Conservation (phyloP, 108 stramenopile species). For the Conticribra guillardii region DNA sequence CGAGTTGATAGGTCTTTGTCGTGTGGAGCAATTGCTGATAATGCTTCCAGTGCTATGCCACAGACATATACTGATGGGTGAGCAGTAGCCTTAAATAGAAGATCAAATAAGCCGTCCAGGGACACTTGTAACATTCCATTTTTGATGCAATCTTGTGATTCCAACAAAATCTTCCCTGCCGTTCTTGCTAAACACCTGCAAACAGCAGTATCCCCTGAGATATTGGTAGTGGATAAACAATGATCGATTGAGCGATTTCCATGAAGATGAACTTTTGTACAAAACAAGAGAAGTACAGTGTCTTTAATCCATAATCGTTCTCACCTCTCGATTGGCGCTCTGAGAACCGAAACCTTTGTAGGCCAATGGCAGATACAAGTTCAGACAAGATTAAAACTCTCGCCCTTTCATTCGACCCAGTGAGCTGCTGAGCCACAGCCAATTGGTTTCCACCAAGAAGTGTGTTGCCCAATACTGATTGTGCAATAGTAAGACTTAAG, state of each 20-base stretch:
- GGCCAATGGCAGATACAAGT: constrained; percentile 64
- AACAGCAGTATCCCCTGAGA: constrained; percentile 41
- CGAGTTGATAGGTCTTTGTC: constrained; percentile 50
- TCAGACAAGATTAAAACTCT: constrained; percentile 61
- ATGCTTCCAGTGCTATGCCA: constrained; percentile 61
- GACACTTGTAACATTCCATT: constrained; percentile 26
- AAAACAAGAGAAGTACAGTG: too few species aligned
- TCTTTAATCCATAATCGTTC: neutral
- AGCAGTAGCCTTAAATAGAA: constrained; percentile 66
- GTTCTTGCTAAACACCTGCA: constrained; percentile 60
- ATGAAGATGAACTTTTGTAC: too few species aligned
- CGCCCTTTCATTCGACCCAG: constrained; percentile 57
- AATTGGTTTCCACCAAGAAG: constrained; percentile 19
- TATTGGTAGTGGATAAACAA: too few species aligned
- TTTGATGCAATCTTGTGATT: constrained; percentile 39
- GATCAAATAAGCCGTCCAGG: constrained; percentile 56
- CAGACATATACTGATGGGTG: constrained; percentile 72
- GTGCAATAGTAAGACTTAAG: constrained; percentile 38
- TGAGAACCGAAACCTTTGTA: constrained; percentile 75
- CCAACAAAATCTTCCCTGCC: constrained; percentile 37
- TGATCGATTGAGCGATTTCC: too few species aligned
- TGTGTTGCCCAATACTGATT: constrained; percentile 22
- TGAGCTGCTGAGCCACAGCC: constrained; percentile 25
- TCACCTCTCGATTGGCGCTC: constrained; percentile 60
- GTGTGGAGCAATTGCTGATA: constrained; percentile 41